Base-by-base conservation (phyloP, 108 stramenopile genomes). In the Stephanodiscus triporus region DNA sequence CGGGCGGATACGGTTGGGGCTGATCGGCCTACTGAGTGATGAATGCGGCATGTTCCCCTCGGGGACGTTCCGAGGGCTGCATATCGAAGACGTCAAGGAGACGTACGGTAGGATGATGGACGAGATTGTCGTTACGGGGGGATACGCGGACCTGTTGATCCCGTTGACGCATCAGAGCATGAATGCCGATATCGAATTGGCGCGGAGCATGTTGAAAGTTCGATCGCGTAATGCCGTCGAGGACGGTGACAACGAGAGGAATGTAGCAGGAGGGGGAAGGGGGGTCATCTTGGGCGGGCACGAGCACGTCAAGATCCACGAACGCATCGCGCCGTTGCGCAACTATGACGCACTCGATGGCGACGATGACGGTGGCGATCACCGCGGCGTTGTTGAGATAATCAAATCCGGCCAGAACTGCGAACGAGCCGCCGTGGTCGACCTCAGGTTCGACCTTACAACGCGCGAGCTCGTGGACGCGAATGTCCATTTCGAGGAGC, bases 271-370 rank as follows among this genome's bases (percentile, higher is more conserved):
- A 16, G 53, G 32, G 13, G 38, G 69, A 68, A 55, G 63, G 37
- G 84, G 84, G 7, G 37, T 89, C 6, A 89, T 93, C 14, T 60
- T 93, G 23, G 92, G 92, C n/a, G 90, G 92, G n/a, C 92, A 93
- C 58, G 92, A 93, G 53, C 92, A 93, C 57, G 63, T 73, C 19
- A 81, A 77, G 30, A 84, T 85, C 57, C 80, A 90, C 37, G 80
- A 88, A 61, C 29, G 70, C 13, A 83, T 92, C 13, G 20, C 48
- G 49, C 34, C 2, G 22, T n/a, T n/a, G n/a, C n/a, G n/a, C n/a
- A 40, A 49, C 26, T n/a, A 27, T 19, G 43, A 64, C 14, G 0
- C 6, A 60, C 5, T 56, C 29, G 13, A 22, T 24, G 2, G 24
- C 20, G 22, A 53, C 27, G 4, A 65, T 2, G 36, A 58, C n/a